Percentiles rank a stretch among this genome's conserved stretches.
These are phyloP conservation scores for Stipa capillata DNA, from an alignment of 176 grass and related monocot species.

Conservation along the genomic window DNA sequence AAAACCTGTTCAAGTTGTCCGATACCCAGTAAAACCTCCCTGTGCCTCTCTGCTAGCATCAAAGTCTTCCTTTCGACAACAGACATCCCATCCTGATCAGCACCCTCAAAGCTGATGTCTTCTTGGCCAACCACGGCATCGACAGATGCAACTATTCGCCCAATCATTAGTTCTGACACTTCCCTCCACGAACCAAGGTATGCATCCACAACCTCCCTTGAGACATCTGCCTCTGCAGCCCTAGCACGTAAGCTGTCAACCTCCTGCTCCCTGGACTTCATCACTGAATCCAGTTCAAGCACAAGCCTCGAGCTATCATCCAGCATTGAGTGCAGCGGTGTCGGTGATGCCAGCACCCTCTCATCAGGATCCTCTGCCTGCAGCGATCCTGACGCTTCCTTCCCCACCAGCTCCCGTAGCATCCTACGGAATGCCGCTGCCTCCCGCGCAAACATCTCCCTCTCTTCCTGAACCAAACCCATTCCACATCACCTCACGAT, in stretches of 20 bases:
- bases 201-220: conserved; percentile 46
- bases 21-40: conserved; percentile 45
- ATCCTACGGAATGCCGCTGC: conserved; percentile 41
- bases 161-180: conserved; percentile 39
- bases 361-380: conserved; percentile 34
- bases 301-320: conserved; percentile 71
- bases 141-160: conserved; percentile 48
- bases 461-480: conserved; percentile 77
- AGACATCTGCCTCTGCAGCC: conserved; percentile 37
- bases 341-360: not conserved
- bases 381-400: conserved; percentile 18
- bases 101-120: conserved; percentile 24
- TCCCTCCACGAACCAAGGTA: conserved; percentile 55
- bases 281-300: conserved; percentile 44
- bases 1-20: conserved; percentile 62
- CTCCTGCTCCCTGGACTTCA: conserved; percentile 58
- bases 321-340: conserved; percentile 57
- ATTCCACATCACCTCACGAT: not conserved
- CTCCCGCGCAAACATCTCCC: conserved; percentile 60
- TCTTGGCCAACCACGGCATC: conserved; percentile 45
- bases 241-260: conserved; percentile 51
- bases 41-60: conserved; percentile 49
- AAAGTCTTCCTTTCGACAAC: conserved; percentile 58
- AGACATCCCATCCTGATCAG: conserved; percentile 29
- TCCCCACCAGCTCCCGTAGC: conserved; percentile 43